phyloP scores from a whole-genome alignment of 768 basidiomycete genomes.

The Leucocoprinus sp. region DNA sequence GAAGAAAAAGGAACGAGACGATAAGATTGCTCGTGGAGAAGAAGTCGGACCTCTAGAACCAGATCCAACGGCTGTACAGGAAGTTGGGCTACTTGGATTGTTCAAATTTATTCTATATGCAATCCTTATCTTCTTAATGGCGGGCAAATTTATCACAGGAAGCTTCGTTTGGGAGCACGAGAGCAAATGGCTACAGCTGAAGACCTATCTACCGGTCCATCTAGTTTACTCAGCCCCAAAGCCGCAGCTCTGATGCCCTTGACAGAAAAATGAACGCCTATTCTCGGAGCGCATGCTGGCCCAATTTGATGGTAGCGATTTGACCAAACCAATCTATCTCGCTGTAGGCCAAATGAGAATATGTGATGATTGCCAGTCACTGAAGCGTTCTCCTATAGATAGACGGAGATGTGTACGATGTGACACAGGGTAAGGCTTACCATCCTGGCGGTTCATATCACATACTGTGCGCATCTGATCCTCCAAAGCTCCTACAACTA shows the following conservation, averaged over 20 bases:
- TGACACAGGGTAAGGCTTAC: conserved; percentile 72
- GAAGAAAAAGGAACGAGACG: conserved; percentile 64
- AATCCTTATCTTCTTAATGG: conserved; percentile 44
- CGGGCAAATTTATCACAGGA: conserved; percentile 82
- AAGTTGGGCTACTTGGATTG: conserved; percentile 56
- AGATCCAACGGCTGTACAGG: conserved; percentile 63
- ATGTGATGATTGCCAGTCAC: conserved; percentile 3
- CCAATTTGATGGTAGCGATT: conserved; percentile 60
- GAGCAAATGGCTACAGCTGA: conserved; percentile 50
- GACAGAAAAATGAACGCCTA: conserved; percentile 48
- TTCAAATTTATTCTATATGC: conserved; percentile 62
- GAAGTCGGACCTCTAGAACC: conserved; percentile 62
- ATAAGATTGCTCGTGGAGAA: conserved; percentile 68
- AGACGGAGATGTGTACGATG: conserved; percentile 90
- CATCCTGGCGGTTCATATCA: conserved; percentile 85
- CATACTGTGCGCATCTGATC: conserved; percentile 41
- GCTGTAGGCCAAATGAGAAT: conserved; percentile 44
- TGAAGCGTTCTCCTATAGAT: conserved; percentile 43
- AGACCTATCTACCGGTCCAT: conserved; percentile 59
- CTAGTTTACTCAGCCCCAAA: neutral
- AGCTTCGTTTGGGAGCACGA: conserved; percentile 81
- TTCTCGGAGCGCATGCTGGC: conserved; percentile 70
- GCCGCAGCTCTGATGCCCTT: conserved; percentile 11
- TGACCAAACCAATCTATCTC: conserved; percentile 66
- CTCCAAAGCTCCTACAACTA: conserved; percentile 13